Conservation (phyloP, 2,329 filamentous ascomycete genomes). For the Cladobotryum protrusum region DNA sequence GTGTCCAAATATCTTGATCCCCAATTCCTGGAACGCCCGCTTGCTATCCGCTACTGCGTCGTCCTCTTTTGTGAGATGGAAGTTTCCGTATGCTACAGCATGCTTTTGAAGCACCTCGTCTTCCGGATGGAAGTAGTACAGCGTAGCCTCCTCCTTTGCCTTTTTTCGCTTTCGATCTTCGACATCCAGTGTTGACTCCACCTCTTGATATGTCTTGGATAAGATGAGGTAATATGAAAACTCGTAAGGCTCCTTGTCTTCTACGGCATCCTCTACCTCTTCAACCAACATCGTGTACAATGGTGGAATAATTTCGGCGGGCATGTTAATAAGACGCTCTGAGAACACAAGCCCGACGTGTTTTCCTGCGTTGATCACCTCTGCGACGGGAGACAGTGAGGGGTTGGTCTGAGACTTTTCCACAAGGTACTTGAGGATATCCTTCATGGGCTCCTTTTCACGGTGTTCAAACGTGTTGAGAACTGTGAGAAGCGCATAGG, state of each 20-base stretch:
- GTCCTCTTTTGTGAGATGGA: slow-evolving; percentile 73
- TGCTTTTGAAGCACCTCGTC: slow-evolving; percentile 82
- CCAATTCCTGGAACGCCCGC: slow-evolving; percentile 88
- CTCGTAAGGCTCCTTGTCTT: slow-evolving; percentile 85
- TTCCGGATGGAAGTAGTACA: slow-evolving; percentile 92
- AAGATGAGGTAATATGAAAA: slow-evolving; percentile 91
- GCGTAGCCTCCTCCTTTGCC: slow-evolving; percentile 52
- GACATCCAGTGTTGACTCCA: slow-evolving; percentile 71
- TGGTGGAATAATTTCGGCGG: slow-evolving; percentile 83
- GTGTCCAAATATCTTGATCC: slow-evolving; percentile 76
- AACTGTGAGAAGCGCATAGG: slow-evolving; percentile 86
- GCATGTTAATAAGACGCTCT: slow-evolving; percentile 93
- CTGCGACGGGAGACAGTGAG: slow-evolving; percentile 49
- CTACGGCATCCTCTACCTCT: slow-evolving; percentile 80
- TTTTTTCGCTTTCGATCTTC: slow-evolving; percentile 58
- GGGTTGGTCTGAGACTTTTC: slow-evolving; percentile 48
- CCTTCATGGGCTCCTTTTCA: slow-evolving; percentile 64
- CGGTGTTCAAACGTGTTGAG: slow-evolving; percentile 76
- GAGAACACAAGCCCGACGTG: slow-evolving; percentile 83
- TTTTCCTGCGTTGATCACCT: slow-evolving; percentile 47
- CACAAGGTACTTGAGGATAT: slow-evolving; percentile 65
- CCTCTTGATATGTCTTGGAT: slow-evolving; percentile 87
- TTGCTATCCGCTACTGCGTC: slow-evolving; percentile 85
- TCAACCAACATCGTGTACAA: slow-evolving; percentile 93
- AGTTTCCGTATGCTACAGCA: slow-evolving; percentile 63